phyloP scores from a whole-genome alignment of 2,329 filamentous ascomycete genomes.

The Lasiodiplodia citricola region DNA sequence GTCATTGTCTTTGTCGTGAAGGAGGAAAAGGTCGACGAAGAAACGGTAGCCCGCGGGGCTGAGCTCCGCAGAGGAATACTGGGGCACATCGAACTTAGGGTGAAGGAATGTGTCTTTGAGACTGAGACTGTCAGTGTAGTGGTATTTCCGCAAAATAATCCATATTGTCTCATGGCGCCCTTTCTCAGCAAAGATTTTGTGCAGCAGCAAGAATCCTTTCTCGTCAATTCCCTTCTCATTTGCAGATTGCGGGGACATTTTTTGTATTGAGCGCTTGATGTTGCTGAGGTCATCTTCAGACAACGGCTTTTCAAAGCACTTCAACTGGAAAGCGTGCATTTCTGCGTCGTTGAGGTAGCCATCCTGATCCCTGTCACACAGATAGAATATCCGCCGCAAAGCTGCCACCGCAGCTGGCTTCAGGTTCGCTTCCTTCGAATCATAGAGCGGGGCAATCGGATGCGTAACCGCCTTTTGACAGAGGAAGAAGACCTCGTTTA shows the following conservation, averaged over 20 bases:
- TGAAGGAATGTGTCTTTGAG: constrained; percentile 89
- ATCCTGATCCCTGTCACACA: constrained; percentile 96
- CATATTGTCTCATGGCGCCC: constrained; percentile 97
- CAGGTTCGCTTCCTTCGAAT: constrained; percentile 85
- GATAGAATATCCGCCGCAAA: constrained; percentile 87
- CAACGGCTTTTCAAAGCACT: constrained; percentile 89
- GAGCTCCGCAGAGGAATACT: constrained; percentile 89
- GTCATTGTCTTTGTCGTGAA: constrained; percentile 97
- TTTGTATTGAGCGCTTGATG: constrained; percentile 86
- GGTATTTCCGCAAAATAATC: constrained; percentile 93
- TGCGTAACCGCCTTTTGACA: constrained; percentile 98
- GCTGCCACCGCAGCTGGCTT: constrained; percentile 90
- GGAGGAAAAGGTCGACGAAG: constrained; percentile 93
- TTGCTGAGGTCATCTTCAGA: constrained; percentile 82
- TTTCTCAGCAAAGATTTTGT: constrained; percentile 96
- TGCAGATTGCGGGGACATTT: constrained; percentile 66
- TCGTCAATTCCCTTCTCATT: constrained; percentile 77
- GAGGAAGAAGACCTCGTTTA: constrained; percentile 93
- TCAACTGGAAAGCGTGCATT: constrained; percentile 86
- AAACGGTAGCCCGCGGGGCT: constrained; percentile 95
- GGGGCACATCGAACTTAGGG: constrained; percentile 92
- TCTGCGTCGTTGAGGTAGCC: constrained; percentile 89
- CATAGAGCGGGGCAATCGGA: constrained; percentile 93
- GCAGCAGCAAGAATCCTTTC: constrained; percentile 83
- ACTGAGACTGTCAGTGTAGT: constrained; percentile 94